Evolutionary conservation across 225 moss, liverwort and hornwort species (phyloP).

Genomic region (Sphagnum contortum): DNA sequence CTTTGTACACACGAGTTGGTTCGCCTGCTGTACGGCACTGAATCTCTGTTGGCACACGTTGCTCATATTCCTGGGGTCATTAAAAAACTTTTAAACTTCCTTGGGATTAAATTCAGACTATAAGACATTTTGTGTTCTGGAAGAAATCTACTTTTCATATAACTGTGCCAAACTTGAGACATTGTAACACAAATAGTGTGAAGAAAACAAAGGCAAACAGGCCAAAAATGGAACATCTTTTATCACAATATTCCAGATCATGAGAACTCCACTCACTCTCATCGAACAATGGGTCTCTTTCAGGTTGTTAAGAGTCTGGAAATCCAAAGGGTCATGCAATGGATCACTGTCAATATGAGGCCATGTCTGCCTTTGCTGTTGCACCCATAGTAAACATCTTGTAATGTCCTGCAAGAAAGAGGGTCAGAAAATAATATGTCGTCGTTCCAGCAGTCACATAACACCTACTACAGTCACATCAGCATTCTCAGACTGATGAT

Average conservation of each 20-base stretch:
- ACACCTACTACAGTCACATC: too few relatives aligned
- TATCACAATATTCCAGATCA: too few relatives aligned
- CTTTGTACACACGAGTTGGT: slow-evolving; percentile 58
- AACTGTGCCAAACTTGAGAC: too few relatives aligned
- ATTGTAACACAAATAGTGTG: too few relatives aligned
- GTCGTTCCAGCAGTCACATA: too few relatives aligned
- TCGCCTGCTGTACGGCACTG: slow-evolving; percentile 64
- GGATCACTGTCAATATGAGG: slow-evolving; percentile 69
- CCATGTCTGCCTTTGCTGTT: slow-evolving; percentile 87
- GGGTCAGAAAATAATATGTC: not conserved
- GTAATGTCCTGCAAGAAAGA: slow-evolving; percentile 71
- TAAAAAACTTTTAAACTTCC: not conserved
- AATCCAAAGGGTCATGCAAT: slow-evolving; percentile 72
- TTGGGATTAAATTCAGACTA: not conserved
- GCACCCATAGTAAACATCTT: slow-evolving; percentile 87
- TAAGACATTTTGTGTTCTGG: not conserved
- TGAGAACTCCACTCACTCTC: slow-evolving; percentile 30
- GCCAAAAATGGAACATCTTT: too few relatives aligned
- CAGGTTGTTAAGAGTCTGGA: slow-evolving; percentile 60
- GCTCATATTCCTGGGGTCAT: slow-evolving; percentile 68
- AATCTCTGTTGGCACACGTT: slow-evolving; percentile 55
- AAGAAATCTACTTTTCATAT: too few relatives aligned
- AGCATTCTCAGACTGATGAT: too few relatives aligned
- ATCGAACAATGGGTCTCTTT: slow-evolving; percentile 84
- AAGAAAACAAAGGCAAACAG: too few relatives aligned